These are phyloP conservation scores for Trichophyton simii DNA, from an alignment of 2,329 filamentous ascomycete species.

Conservation along the genomic window DNA sequence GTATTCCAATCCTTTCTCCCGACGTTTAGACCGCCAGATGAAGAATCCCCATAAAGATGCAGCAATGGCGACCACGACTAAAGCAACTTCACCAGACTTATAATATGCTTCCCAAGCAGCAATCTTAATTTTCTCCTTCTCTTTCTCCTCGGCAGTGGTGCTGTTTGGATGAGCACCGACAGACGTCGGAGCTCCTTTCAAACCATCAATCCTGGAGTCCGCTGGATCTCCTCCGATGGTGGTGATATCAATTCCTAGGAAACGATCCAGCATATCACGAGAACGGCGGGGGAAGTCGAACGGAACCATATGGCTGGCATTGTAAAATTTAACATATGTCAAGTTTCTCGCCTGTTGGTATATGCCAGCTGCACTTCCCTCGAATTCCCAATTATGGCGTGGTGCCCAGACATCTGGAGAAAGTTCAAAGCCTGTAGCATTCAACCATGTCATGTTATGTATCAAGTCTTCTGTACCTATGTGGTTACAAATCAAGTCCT, in stretches of 20 bases:
- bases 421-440: conserved; percentile 78
- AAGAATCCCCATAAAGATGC: conserved; percentile 63
- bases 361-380: conserved; percentile 73
- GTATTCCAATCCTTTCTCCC: conserved; percentile 35
- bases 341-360: conserved; percentile 93
- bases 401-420: conserved; percentile 81
- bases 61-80: conserved; percentile 66
- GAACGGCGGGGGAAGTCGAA: conserved; percentile 80
- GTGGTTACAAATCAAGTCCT: conserved; percentile 96
- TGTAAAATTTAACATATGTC: conserved; percentile 91
- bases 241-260: conserved; percentile 84
- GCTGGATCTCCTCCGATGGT: conserved; percentile 69
- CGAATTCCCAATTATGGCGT: conserved; percentile 87
- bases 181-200: conserved; percentile 64
- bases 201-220: conserved; percentile 72
- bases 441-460: conserved; percentile 81
- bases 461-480: conserved; percentile 86
- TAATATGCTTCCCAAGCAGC: conserved; percentile 84
- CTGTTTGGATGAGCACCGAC: conserved; percentile 62
- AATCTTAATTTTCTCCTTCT: conserved; percentile 62
- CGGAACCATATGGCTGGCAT: conserved; percentile 95
- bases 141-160: conserved; percentile 52
- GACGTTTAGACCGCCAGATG: conserved; percentile 45
- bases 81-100: conserved; percentile 71
- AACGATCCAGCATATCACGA: conserved; percentile 93